These are phyloP conservation scores for Polyporus arcularius DNA, from an alignment of 768 basidiomycete species.

Conservation along the genomic window DNA sequence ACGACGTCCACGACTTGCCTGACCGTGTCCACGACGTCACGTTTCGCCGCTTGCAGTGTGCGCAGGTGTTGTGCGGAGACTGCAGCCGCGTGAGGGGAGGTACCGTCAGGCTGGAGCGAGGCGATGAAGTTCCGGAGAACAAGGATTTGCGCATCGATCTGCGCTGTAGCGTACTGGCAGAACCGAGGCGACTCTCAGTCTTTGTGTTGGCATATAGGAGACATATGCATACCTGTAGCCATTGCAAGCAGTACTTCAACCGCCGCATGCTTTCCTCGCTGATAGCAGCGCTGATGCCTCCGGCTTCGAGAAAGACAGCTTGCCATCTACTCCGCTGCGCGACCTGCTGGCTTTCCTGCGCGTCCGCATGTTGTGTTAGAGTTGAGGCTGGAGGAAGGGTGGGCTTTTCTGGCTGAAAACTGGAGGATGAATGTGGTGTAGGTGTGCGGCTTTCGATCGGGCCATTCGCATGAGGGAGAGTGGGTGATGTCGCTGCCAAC, in stretches of 20 bases:
- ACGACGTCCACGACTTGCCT: constrained; percentile 89
- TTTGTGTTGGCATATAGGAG: neutral
- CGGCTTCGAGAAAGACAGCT: constrained; percentile 80
- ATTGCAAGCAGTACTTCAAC: constrained; percentile 82
- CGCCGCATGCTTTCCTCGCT: constrained; percentile 91
- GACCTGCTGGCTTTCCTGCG: constrained; percentile 47
- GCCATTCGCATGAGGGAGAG: neutral
- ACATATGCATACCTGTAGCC: constrained; percentile 68
- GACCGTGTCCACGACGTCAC: constrained; percentile 86
- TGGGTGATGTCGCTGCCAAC: neutral
- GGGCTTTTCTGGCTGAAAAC: constrained; percentile 13
- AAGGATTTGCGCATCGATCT: constrained; percentile 86
- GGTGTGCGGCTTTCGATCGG: constrained; percentile 19
- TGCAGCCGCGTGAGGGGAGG: constrained; percentile 28
- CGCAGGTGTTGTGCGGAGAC: constrained; percentile 49
- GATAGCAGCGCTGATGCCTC: constrained; percentile 83
- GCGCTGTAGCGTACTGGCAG: constrained; percentile 76
- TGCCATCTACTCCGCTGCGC: constrained; percentile 84
- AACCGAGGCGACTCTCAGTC: neutral
- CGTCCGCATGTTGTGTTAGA: constrained; percentile 18
- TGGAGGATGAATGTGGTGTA: constrained; percentile 15
- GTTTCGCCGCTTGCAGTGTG: constrained; percentile 72
- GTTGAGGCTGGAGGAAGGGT: constrained; percentile 17
- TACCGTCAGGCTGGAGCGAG: constrained; percentile 50
- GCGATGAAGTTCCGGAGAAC: constrained; percentile 83